phyloP scores from a whole-genome alignment of 495 filamentous ascomycete species.

The Neurospora sublineolata region DNA sequence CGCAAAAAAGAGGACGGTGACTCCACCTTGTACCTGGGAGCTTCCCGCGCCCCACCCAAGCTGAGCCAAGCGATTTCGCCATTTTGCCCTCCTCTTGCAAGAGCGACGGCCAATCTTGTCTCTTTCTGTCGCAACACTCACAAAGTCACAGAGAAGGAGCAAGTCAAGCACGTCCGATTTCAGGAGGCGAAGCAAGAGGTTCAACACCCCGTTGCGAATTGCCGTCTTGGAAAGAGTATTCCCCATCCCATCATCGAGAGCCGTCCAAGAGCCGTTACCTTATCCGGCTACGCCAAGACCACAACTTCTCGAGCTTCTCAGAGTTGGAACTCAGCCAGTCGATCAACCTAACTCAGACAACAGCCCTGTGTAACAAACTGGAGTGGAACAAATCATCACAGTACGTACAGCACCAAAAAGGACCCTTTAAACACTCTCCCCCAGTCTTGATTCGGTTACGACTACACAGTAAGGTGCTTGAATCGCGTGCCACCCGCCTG shows the following conservation, averaged over 20 bases:
- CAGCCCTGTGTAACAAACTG: background rate
- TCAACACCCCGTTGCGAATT: background rate
- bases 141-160: constrained; percentile 3
- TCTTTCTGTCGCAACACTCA: background rate
- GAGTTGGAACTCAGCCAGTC: background rate
- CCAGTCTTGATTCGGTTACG: constrained; percentile 9
- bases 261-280: background rate
- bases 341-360: background rate
- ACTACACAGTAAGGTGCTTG: constrained; percentile 5
- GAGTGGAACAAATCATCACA: background rate
- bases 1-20: background rate
- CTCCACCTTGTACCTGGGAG: background rate
- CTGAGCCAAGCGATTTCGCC: constrained; percentile 20
- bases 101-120: background rate
- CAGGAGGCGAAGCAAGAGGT: background rate
- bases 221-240: background rate
- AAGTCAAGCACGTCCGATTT: constrained; percentile 1
- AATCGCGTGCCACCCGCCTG: constrained; percentile 22
- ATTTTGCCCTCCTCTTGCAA: constrained; percentile 19
- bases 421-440: constrained; percentile 1
- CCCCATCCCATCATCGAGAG: background rate
- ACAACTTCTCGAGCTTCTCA: background rate
- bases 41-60: constrained; percentile 8
- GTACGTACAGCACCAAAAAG: background rate
- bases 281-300: background rate